Base-by-base conservation (phyloP, 441 rosid species). In the Rhodomyrtus psidioides region DNA sequence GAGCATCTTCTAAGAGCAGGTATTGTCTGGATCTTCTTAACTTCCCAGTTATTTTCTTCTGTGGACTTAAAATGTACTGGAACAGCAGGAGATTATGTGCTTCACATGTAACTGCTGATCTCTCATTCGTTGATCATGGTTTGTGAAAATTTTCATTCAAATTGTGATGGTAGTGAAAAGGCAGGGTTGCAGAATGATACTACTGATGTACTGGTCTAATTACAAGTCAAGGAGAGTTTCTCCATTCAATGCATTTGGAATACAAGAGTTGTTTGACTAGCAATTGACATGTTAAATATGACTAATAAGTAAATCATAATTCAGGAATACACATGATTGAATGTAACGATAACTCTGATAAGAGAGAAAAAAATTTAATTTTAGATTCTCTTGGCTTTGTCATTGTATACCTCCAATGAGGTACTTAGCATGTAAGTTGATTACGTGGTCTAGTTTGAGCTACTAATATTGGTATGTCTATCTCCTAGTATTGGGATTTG, bases 1-100 rank as follows among this genome's bases (percentile, higher is more conserved):
- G 65, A 24, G 82, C 86, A 87, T 87, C 93, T 85, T 76, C 62
- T 15, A 89, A 87, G 89, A 90, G 81, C 87, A 92, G 97, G 98
- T 95, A 93, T 83, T 44, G 76, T 53, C 44, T 75, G 83, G 39
- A 84, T 83, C 81, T 39, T 53, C 87, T 44, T 62, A 30, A 84
- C 81, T 65, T 84, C 21, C 51, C 79, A 34, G 79, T 24, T 10
- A 70, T 70, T 19, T 70, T 39, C 79, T 70, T 39, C 79, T 13
- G 2, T 21, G 76, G n/a, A 39, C 16, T 21, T 9, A 70, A 34
- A 19, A 9, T 39, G 14, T 70, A 70, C 49, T 21, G 79, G 79
- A 70, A 34, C 79, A 34, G n/a, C n/a, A 70, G 17, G 49, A 34
- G 44, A 30, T 62, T 70, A 70, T 12, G 14, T 34, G 49, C 79